phyloP scores from a whole-genome alignment of 176 grass and related monocot species.

The Ampelocalamus luodianensis region DNA sequence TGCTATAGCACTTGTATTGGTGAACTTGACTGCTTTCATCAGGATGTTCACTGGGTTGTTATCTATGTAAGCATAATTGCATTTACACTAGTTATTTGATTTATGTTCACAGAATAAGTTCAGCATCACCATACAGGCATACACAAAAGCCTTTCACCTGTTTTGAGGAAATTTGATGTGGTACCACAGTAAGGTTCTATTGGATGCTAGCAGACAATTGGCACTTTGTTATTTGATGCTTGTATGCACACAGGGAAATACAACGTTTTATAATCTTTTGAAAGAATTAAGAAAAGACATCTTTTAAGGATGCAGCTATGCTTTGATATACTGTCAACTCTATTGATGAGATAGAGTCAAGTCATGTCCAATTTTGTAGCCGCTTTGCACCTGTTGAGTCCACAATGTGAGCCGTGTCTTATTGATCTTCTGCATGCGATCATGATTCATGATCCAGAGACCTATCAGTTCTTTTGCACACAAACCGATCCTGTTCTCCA shows the following conservation, averaged over 20 bases:
- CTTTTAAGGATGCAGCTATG: slow-evolving; percentile 5
- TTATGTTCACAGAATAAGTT: neutral
- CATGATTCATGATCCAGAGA: neutral
- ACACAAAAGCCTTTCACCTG: neutral
- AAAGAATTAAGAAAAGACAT: slow-evolving; percentile 18
- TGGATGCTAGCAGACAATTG: slow-evolving; percentile 13
- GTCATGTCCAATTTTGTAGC: neutral
- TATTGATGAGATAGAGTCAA: slow-evolving; percentile 5
- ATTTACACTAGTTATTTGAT: slow-evolving; percentile 25
- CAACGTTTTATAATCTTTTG: slow-evolving; percentile 12
- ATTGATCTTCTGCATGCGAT: neutral
- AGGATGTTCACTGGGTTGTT: neutral
- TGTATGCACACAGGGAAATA: neutral
- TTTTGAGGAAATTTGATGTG: slow-evolving; percentile 33
- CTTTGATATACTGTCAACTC: neutral
- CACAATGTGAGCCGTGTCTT: neutral
- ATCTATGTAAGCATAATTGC: neutral
- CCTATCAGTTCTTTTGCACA: neutral
- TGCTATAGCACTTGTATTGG: slow-evolving; percentile 4
- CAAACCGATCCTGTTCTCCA: neutral
- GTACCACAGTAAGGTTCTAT: neutral
- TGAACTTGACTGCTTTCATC: slow-evolving; percentile 13
- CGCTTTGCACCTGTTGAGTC: slow-evolving; percentile 1
- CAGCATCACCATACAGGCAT: neutral
- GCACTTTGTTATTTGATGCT: neutral